phyloP scores from a whole-genome alignment of 768 basidiomycete genomes.

The Agaricus subrufescens region DNA sequence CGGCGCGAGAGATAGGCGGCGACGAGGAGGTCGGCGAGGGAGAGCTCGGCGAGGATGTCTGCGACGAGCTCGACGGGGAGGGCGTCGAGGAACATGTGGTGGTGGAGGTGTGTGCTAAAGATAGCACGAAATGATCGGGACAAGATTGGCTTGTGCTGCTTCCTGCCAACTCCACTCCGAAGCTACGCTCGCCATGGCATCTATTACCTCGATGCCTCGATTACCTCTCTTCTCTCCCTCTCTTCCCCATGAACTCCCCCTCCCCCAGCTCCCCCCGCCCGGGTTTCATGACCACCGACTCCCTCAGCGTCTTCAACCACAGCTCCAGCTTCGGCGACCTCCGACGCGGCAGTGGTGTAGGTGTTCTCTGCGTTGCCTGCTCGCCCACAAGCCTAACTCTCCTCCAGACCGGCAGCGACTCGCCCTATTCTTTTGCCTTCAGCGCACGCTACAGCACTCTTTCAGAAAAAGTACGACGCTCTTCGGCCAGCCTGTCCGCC shows the following conservation, averaged over 20 bases:
- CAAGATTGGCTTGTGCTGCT: neutral
- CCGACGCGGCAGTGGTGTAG: constrained; percentile 38
- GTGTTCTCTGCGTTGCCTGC: neutral
- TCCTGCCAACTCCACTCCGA: neutral
- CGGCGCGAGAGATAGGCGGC: constrained; percentile 59
- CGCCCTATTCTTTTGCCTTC: constrained; percentile 39
- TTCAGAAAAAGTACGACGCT: constrained; percentile 36
- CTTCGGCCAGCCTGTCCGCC: neutral
- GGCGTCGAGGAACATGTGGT: constrained; percentile 35
- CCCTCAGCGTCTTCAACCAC: constrained; percentile 23
- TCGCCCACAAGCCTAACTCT: neutral
- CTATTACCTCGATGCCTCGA: constrained; percentile 11
- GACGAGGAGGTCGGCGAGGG: constrained; percentile 53
- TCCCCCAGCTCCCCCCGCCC: constrained; percentile 19
- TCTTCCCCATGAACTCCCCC: constrained; percentile 25
- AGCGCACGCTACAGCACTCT: constrained; percentile 37
- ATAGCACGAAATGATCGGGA: constrained; percentile 4
- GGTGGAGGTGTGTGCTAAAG: constrained; percentile 1
- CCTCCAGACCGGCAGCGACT: constrained; percentile 29
- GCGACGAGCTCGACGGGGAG: constrained; percentile 78
- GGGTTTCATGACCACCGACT: constrained; percentile 26
- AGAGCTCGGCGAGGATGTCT: constrained; percentile 65
- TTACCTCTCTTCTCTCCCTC: constrained; percentile 14
- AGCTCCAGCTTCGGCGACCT: constrained; percentile 30
- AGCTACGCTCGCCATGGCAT: constrained; percentile 5